These are phyloP conservation scores for Marchantia polymorpha DNA, from an alignment of 225 moss, liverwort and hornwort genomes.

Conservation along the genomic window DNA sequence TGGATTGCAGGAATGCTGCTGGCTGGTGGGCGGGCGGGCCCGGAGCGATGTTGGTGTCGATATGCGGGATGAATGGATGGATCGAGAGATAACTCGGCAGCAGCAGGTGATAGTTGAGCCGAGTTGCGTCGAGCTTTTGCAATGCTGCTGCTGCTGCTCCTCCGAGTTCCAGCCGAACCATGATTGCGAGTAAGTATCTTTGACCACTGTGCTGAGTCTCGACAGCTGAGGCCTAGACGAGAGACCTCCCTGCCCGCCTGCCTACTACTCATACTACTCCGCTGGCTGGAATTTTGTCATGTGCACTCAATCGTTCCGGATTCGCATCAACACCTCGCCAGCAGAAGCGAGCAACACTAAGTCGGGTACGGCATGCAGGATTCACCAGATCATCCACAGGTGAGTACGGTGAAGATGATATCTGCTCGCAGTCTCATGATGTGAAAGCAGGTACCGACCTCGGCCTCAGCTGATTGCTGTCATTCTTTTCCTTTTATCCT, in stretches of 20 bases:
- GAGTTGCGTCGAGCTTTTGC: background rate
- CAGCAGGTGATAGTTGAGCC: background rate
- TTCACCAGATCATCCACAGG: background rate
- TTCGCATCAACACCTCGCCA: background rate
- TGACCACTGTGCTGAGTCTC: background rate
- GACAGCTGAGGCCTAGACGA: background rate
- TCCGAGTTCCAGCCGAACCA: background rate
- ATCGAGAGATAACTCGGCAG: background rate
- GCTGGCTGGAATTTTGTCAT: background rate
- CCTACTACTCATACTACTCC: background rate
- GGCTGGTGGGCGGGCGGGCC: background rate
- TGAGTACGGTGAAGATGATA: background rate
- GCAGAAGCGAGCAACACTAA: background rate
- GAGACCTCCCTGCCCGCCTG: background rate
- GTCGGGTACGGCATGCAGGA: background rate
- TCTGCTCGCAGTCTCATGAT: background rate
- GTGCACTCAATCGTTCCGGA: background rate
- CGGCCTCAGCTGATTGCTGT: background rate
- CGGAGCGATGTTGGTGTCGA: background rate
- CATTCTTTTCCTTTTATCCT: background rate
- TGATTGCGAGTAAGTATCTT: background rate
- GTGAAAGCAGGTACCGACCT: background rate
- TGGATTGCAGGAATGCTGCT: constrained; percentile 5
- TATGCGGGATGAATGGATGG: background rate
- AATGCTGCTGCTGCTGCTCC: background rate